Base-by-base conservation (phyloP, 2,329 filamentous ascomycete genomes). In the Cytospora piceicola region DNA sequence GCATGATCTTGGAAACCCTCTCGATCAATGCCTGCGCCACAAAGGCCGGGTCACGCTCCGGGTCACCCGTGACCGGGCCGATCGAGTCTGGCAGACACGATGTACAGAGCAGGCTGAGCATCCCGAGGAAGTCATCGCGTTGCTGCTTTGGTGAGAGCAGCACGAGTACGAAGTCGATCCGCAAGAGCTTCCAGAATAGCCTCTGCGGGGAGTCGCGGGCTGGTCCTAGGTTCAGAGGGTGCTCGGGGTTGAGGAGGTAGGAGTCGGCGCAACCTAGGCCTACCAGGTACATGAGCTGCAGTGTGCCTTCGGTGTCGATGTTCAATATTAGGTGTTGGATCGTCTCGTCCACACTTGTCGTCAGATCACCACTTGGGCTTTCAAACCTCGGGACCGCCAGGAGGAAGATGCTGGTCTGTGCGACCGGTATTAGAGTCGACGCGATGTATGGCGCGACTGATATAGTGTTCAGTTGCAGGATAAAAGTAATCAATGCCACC, bases 91-190 rank as follows among this genome's bases (percentile, higher is more conserved):
- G 77, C 0, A 91, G 80, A 0, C 86, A 83, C 6, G 90, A 92
- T 0, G 89, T 90, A 42, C 83, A 82, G 2, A 95, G 78, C 57
- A 94, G 81, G 30, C 84, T 81, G 11, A 94, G 78, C 79, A 89
- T 89, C 32, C 83, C 80, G 1, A 85, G 77, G 61, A 91, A 88
- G 58, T 92, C 88, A 1, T 80, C 75, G 0, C 87, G 77, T 1
- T 85, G 84, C 67, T 93, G 90, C 63, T 88, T 88, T 34, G 85
- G 85, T 66, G 85, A 88, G 1, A 94, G 81, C 71, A 92, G 84
- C 63, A 91, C 79, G 15, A 91, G 77, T 12, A 90, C 83, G 69
- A 90, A 88, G 54, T 90, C 85, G 29, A 87, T 83, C 4, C 88
- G 84, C 67, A 93, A 85, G 46, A 82, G 77, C 67, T 81, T 83